Conservation (phyloP, 116 monocot species). For the Trichopus zeylanicus region DNA sequence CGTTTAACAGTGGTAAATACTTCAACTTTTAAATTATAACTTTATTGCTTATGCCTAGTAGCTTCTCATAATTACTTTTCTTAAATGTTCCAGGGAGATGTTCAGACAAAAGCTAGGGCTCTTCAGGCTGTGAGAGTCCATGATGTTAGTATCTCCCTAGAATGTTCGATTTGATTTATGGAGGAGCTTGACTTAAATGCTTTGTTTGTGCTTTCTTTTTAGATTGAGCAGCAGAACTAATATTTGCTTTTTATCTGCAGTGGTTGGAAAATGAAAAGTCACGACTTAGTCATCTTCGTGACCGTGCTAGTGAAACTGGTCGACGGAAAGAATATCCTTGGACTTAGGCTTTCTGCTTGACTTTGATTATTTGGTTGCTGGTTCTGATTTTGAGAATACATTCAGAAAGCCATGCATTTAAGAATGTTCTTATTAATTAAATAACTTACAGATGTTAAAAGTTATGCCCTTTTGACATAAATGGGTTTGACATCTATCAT, state of each 20-base stretch:
- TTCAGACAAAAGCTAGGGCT: slow-evolving; percentile 68
- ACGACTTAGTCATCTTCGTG: slow-evolving; percentile 90
- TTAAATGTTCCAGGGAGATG: slow-evolving; percentile 41
- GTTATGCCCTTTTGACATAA: too few relatives aligned
- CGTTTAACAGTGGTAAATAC: slow-evolving; percentile 68
- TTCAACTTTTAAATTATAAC: not conserved
- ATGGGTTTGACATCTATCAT: too few relatives aligned
- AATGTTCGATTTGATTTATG: not conserved
- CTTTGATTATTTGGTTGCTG: not conserved
- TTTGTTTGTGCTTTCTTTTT: not conserved
- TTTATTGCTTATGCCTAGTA: not conserved
- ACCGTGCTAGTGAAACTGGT: slow-evolving; percentile 97
- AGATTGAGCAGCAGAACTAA: too few relatives aligned
- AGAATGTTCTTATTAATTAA: not conserved
- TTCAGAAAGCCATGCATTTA: not conserved
- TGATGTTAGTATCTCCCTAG: slow-evolving; percentile 59
- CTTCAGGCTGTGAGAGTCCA: slow-evolving; percentile 72
- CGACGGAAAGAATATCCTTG: slow-evolving; percentile 97
- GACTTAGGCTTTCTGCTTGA: too few relatives aligned
- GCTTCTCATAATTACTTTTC: not conserved
- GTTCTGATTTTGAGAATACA: not conserved
- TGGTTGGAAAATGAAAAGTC: slow-evolving; percentile 87
- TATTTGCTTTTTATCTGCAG: slow-evolving; percentile 26
- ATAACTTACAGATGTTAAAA: too few relatives aligned
- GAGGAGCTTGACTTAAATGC: not conserved